A percentile compares a stretch with the other conserved stretches of the same genome.
Conservation (phyloP, 192 early-diverging fungal genomes). For the Coemansia sp. region DNA sequence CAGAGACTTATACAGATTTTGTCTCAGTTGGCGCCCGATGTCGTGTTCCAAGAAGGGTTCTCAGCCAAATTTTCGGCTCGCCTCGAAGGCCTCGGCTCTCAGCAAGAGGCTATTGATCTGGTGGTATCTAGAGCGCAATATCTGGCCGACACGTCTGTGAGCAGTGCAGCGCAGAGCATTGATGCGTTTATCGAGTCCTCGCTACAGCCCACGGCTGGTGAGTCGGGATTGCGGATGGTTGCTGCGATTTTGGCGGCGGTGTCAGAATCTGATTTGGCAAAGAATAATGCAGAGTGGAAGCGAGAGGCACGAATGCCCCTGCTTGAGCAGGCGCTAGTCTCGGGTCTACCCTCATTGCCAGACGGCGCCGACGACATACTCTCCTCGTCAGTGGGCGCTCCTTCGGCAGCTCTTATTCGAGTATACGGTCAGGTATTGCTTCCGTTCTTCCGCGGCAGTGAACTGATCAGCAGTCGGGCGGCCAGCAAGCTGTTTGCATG, state of each 20-base stretch:
- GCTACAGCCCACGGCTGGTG: not conserved
- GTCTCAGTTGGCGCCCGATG: slow-evolving; percentile 37
- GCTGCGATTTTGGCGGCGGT: slow-evolving; percentile 26
- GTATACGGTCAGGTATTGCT: slow-evolving; percentile 29
- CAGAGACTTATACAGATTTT: slow-evolving; percentile 36
- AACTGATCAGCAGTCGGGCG: not conserved
- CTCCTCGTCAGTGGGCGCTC: not conserved
- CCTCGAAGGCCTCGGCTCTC: slow-evolving; percentile 30
- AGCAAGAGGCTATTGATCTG: slow-evolving; percentile 31
- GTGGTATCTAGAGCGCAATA: slow-evolving; percentile 41
- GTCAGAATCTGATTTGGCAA: slow-evolving; percentile 22
- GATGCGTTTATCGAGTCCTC: slow-evolving; percentile 27
- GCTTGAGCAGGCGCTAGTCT: slow-evolving; percentile 9
- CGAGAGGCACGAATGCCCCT: slow-evolving; percentile 18
- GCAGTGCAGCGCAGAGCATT: slow-evolving; percentile 26
- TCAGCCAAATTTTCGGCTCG: slow-evolving; percentile 29
- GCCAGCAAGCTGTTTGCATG: slow-evolving; percentile 23
- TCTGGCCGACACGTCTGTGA: slow-evolving; percentile 14
- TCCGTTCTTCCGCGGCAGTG: slow-evolving; percentile 18
- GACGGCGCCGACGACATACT: not conserved
- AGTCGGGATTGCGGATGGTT: slow-evolving; percentile 7
- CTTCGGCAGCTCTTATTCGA: slow-evolving; percentile 13
- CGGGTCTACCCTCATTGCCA: slow-evolving; percentile 6
- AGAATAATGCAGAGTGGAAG: slow-evolving; percentile 11
- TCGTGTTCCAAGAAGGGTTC: slow-evolving; percentile 38